Base-by-base conservation (phyloP, 768 basidiomycete species). In the Podaxis sp. region DNA sequence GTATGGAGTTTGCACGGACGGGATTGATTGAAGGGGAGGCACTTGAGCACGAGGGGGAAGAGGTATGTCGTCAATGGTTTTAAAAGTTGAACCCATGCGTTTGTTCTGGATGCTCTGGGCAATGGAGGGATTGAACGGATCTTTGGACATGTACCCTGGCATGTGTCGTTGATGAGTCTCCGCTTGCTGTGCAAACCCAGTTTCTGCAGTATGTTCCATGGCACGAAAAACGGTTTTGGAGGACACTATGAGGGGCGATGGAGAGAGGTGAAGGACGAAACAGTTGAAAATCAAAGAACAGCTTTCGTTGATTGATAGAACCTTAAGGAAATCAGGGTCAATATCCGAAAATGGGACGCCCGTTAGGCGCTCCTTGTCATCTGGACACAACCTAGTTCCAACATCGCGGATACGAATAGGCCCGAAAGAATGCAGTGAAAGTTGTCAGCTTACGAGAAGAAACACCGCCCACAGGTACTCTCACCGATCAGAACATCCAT, bases 61-160 rank as follows among this genome's bases (percentile, higher is more conserved):
- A 6, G 26, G 49, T 51, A 51, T 26, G 13, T 51, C 49, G 6
- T 51, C 49, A 12, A 51, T 51, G 3, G 12, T 28, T 51, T 51
- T 9, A 24, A 51, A 24, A 7, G 19, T 51, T 11, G 48, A 24
- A 12, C 17, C 52, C 28, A 26, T 24, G 4, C 54, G 54, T 12
- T 40, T 30, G 48, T 59, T 59, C 26, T 49, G 44, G 17, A 59
- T 38, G 48, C 30, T 51, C 46, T 59, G 44, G 19, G 44, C 17
- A 11, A 59, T 38, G 19, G 57, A 59, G 17, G 33, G 30, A 49
- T 22, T 38, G 30, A 59, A 59, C 15, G 57, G 57, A n/a, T 59
- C 48, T 17, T 38, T 30, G 19, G 57, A 59, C 9, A 22, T 26
- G 46, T 30, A 59, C 12, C 46, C 57, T 12, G 17, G 57, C 0